Evolutionary conservation across 352 stramenopile genomes (phyloP).

Genomic region (Peronosclerospora sorghi): DNA sequence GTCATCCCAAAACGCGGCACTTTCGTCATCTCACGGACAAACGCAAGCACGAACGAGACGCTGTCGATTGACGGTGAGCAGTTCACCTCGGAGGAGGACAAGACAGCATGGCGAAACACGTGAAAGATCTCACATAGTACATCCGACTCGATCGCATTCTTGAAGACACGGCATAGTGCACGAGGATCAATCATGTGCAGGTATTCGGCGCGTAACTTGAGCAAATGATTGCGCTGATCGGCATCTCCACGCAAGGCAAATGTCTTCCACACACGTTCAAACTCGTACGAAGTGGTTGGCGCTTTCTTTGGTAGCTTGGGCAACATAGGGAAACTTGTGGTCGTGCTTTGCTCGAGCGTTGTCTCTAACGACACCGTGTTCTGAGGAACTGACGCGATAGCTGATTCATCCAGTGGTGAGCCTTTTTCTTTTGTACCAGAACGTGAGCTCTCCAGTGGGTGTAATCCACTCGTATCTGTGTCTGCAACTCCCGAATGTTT

Average conservation of each 20-base stretch:
- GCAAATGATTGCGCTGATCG: slow-evolving; percentile 16
- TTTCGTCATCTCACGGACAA: slow-evolving; percentile 28
- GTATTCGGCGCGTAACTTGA: slow-evolving; percentile 37
- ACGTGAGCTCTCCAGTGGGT: background rate
- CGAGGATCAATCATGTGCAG: slow-evolving; percentile 29
- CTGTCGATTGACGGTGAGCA: background rate
- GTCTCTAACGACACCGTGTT: background rate
- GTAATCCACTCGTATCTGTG: background rate
- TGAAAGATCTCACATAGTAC: slow-evolving; percentile 58
- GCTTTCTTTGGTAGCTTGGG: slow-evolving; percentile 53
- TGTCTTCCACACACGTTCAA: slow-evolving; percentile 66
- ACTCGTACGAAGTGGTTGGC: slow-evolving; percentile 68
- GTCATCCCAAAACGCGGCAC: slow-evolving; percentile 72
- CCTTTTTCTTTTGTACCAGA: slow-evolving; percentile 2
- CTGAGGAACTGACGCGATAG: background rate
- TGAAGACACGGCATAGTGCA: slow-evolving; percentile 41
- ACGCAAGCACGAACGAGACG: slow-evolving; percentile 21
- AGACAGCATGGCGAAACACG: slow-evolving; percentile 22
- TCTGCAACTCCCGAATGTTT: no score
- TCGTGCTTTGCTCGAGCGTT: background rate
- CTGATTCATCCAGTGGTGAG: slow-evolving; percentile 1
- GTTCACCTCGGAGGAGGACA: background rate
- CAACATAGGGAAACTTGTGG: slow-evolving; percentile 11
- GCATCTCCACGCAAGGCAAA: slow-evolving; percentile 34
- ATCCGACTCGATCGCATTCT: slow-evolving; percentile 70